phyloP scores from a whole-genome alignment of 1,284 basidiomycete genomes.

The Melanopsichium pennsylvanicum region DNA sequence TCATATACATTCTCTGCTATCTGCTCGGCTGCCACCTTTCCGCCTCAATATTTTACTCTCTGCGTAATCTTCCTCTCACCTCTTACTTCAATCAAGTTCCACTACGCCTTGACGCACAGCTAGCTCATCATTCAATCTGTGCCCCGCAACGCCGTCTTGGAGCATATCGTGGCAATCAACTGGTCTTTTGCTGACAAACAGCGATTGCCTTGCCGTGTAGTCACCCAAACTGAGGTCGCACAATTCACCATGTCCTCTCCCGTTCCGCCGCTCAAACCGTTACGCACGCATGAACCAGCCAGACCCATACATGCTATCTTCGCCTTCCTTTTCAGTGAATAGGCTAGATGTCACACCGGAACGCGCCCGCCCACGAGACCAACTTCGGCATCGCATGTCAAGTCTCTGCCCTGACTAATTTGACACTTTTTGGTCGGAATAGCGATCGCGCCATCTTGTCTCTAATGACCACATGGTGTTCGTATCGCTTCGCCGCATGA shows the following conservation, averaged over 20 bases:
- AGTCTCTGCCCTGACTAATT: constrained; percentile 14
- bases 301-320: too few relatives aligned
- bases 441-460: constrained; percentile 4
- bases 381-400: constrained; percentile 3
- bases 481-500: background rate
- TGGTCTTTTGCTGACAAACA: background rate
- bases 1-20: too few relatives aligned
- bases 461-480: background rate
- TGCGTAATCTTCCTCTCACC: constrained; percentile 3
- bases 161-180: too few relatives aligned
- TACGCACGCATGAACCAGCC: too few relatives aligned
- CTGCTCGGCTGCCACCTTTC: background rate
- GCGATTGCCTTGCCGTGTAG: background rate
- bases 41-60: background rate
- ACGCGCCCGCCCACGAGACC: constrained; percentile 6
- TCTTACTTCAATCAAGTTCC: background rate
- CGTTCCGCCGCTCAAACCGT: too few relatives aligned
- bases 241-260: too few relatives aligned
- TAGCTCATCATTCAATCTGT: background rate
- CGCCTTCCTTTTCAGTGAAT: too few relatives aligned
- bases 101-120: background rate
- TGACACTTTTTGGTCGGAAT: too few relatives aligned
- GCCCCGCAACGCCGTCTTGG: background rate
- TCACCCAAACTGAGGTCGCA: too few relatives aligned
- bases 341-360: too few relatives aligned